These are phyloP conservation scores for Neocucurbitaria cava DNA, from an alignment of 2,329 filamentous ascomycete species.

Conservation along the genomic window DNA sequence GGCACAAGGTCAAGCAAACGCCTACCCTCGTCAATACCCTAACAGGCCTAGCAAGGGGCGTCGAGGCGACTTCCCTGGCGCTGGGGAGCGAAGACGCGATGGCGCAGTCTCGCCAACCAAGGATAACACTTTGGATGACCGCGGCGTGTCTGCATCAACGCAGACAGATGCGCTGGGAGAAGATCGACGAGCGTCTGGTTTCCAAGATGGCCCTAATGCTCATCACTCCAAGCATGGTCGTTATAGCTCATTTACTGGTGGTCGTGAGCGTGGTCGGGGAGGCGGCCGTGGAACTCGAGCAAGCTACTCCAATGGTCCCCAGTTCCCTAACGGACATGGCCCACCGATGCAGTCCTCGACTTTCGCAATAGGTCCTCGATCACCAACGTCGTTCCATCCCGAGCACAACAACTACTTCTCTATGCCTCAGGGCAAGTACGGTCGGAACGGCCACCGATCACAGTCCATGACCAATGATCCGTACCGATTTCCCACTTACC, in stretches of 20 bases:
- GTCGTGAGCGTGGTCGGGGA: constrained; percentile 57
- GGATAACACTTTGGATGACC: constrained; percentile 37
- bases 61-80: constrained; percentile 36
- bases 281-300: constrained; percentile 55
- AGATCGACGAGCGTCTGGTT: constrained; percentile 36
- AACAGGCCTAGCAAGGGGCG: constrained; percentile 38
- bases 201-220: constrained; percentile 38
- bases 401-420: constrained; percentile 45
- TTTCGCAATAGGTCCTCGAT: constrained; percentile 45
- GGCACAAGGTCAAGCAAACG: constrained; percentile 28
- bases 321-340: constrained; percentile 51
- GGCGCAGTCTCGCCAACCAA: constrained; percentile 41
- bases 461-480: constrained; percentile 67
- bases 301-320: constrained; percentile 46
- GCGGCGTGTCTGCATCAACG: constrained; percentile 39
- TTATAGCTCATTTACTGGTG: constrained; percentile 45
- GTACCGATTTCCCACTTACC: constrained; percentile 53
- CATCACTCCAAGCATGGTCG: constrained; percentile 39
- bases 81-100: constrained; percentile 43
- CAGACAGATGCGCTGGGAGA: constrained; percentile 46
- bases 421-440: constrained; percentile 50
- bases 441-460: constrained; percentile 62
- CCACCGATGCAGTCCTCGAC: constrained; percentile 38
- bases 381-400: constrained; percentile 45
- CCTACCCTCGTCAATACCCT: constrained; percentile 40